These are phyloP conservation scores for Dicorynia guianensis DNA, from an alignment of 306 rosid species.

Conservation along the genomic window DNA sequence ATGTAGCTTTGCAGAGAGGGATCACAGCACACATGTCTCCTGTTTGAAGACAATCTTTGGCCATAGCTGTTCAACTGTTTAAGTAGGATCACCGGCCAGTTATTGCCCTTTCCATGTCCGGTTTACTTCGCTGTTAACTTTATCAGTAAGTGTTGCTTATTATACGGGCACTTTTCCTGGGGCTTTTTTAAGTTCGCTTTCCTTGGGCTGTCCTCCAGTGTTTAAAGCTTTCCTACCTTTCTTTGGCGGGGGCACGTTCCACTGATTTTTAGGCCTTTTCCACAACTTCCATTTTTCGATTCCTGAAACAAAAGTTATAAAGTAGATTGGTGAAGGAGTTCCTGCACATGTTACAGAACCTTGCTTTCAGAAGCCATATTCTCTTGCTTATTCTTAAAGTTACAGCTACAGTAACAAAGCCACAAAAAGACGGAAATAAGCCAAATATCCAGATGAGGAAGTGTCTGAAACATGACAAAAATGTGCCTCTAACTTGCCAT, in stretches of 20 bases:
- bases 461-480: too few species aligned
- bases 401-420: not conserved
- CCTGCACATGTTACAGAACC: too few species aligned
- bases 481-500: too few species aligned
- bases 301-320: not conserved
- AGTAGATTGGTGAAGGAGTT: too few species aligned
- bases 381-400: not conserved
- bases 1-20: not conserved
- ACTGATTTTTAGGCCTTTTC: not conserved
- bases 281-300: not conserved
- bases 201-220: not conserved
- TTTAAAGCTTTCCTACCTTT: not conserved
- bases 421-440: too few species aligned
- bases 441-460: too few species aligned
- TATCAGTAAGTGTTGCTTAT: constrained; percentile 2
- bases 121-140: constrained; percentile 12
- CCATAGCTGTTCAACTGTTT: not conserved
- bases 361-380: not conserved
- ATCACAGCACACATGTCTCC: constrained; percentile 26
- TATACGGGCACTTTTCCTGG: not conserved
- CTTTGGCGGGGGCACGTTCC: too few species aligned
- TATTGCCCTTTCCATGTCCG: not conserved
- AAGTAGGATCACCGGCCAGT: constrained; percentile 5
- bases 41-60: constrained; percentile 23
- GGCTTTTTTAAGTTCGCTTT: not conserved